phyloP scores from a whole-genome alignment of 2,329 filamentous ascomycete species.

The Drechslerella coelobrocha region DNA sequence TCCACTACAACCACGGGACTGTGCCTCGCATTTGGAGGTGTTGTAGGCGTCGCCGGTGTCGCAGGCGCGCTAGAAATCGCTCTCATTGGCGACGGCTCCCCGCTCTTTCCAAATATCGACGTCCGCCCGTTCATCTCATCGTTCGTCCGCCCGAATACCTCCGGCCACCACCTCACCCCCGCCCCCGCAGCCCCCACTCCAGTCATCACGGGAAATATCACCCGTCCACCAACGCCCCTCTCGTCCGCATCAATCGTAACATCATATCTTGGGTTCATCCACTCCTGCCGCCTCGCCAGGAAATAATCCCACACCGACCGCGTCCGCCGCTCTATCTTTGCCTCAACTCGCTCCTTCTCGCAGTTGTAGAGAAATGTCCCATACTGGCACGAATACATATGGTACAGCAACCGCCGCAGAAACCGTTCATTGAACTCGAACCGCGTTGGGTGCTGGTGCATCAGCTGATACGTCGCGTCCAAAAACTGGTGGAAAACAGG shows the following conservation, averaged over 20 bases:
- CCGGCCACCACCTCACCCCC: slow-evolving; percentile 92
- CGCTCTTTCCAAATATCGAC: slow-evolving; percentile 34
- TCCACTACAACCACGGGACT: slow-evolving; percentile 46
- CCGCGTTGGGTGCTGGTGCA: slow-evolving; percentile 81
- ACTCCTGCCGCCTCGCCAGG: slow-evolving; percentile 77
- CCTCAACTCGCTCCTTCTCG: slow-evolving; percentile 82
- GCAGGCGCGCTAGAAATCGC: slow-evolving; percentile 65
- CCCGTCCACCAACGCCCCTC: slow-evolving; percentile 71
- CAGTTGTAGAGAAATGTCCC: slow-evolving; percentile 96
- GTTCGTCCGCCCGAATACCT: slow-evolving; percentile 82
- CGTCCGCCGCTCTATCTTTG: slow-evolving; percentile 72
- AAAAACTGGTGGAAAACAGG: slow-evolving; percentile 98
- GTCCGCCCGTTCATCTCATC: slow-evolving; percentile 82
- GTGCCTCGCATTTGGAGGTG: slow-evolving; percentile 53
- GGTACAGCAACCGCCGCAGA: slow-evolving; percentile 84
- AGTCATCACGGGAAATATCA: slow-evolving; percentile 80
- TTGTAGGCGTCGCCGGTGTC: slow-evolving; percentile 56
- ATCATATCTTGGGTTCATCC: slow-evolving; percentile 82
- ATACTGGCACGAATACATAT: slow-evolving; percentile 94
- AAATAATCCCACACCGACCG: slow-evolving; percentile 97
- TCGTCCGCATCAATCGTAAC: slow-evolving; percentile 66
- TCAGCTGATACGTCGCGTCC: slow-evolving; percentile 88
- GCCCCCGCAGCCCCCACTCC: slow-evolving; percentile 58
- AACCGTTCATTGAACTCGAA: slow-evolving; percentile 98
- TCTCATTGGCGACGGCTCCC: slow-evolving; percentile 44